Base-by-base conservation (phyloP, 495 filamentous ascomycete genomes). In the Hyaloscypha variabilis region DNA sequence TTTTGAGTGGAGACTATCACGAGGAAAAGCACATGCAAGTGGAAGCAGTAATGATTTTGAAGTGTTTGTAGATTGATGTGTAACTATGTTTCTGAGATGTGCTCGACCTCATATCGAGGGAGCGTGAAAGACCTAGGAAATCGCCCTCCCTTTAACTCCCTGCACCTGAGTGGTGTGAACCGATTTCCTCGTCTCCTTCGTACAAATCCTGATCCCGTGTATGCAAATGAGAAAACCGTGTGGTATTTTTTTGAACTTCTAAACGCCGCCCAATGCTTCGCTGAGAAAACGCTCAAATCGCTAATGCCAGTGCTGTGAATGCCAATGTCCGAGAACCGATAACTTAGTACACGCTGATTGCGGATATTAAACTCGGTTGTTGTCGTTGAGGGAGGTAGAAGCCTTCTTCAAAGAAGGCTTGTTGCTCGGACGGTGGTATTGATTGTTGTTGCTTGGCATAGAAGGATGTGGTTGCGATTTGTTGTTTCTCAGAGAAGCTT, bases 401-500 rank as follows among this genome's bases (percentile, higher is more conserved):
- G 60, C 66, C 66, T 59, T 70, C 66, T 13, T 70, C 68, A 31
- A 72, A 70, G 65, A 72, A 72, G 56, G 67, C 67, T 64, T 63
- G 58, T 58, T 72, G 62, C 58, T 68, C 67, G 46, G 61, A 64
- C 34, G 63, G 26, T 50, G 67, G 67, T 67, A 69, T 69, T 57
- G 70, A 69, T 13, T 54, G 21, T 54, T 30, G 31, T 52, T 64
- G 39, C 50, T 69, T 69, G 53, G 67, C 58, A 61, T 70, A 70
- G 68, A 54, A 70, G 25, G 65, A 64, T 36, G 71, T 65, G 11
- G 67, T 72, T 30, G 70, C 67, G 62, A 70, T 70, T 53, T 67
- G 65, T 39, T 70, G 58, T 80, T 94, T 91, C 69, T 90, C 85
- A 46, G 88, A 81, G 73, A 94, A 91, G 42, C 87, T 79, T 67